Base-by-base conservation (phyloP, 768 basidiomycete genomes). In the Agrocybe chaxingu region DNA sequence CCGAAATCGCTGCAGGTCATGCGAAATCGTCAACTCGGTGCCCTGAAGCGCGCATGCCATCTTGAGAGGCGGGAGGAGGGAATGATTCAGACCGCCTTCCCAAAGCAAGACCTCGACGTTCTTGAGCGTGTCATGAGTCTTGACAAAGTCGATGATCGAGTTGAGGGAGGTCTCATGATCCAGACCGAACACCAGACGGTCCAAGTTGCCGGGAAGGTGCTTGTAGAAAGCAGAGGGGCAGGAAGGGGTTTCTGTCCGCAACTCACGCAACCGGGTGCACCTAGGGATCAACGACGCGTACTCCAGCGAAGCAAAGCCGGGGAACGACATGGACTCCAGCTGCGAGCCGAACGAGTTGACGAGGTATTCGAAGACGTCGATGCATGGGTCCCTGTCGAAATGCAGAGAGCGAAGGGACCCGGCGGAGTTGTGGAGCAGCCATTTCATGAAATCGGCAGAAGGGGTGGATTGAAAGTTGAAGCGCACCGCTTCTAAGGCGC, bases 391-490 rank as follows among this genome's bases (percentile, higher is more conserved):
- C 50, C 84, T 74, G 45, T 79, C 79, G 48, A 88, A 69, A 48
- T 84, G 79, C 48, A 89, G 69, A 30, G 69, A 64, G 48, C 71
- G 72, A 41, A 87, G 71, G n/a, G 72, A 71, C 39, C 62, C 63
- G 18, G 65, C 56, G 32, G 85, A 84, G 50, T 78, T 73, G 58
- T 80, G 76, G 19, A 88, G 80, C 49, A 90, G 79, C 87, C 87
- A 88, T 34, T 76, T 70, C 57, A 86, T 67, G 64, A 88, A 83
- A 33, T 84, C 82, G 41, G 78, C 61, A 2, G 82, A 76, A 16
- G 85, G 83, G 6, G 78, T 66, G n/a, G 70, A 62, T 61, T 87
- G 85, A 65, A 83, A 81, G 66, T 86, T 85, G 67, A 87, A 73
- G 51, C 78, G 74, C 36, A 89, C 70, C 57, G 76, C 71, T 46